Conservation (phyloP, 345 rosid genomes). For the Luvunga scandens region DNA sequence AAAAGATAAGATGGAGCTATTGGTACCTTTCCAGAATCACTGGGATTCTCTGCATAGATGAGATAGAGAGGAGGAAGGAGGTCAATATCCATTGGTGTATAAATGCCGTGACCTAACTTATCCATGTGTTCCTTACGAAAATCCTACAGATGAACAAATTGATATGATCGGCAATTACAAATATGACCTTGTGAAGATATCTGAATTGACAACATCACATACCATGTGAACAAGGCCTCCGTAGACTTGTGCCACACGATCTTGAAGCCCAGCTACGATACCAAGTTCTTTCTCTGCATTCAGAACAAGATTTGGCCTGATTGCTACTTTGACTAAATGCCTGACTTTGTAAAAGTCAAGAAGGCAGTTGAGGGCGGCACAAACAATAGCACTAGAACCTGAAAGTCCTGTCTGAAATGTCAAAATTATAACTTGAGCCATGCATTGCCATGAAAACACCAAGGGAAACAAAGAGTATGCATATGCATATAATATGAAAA, state of each 20-base stretch:
- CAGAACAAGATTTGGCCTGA: slow-evolving; percentile 76
- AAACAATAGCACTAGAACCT: slow-evolving; percentile 95
- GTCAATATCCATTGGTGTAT: slow-evolving; percentile 67
- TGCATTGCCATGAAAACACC: neutral
- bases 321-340: slow-evolving; percentile 62
- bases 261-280: slow-evolving; percentile 97
- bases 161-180: neutral
- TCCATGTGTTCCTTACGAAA: slow-evolving; percentile 84
- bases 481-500: too few species aligned
- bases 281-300: slow-evolving; percentile 85
- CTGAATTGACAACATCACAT: slow-evolving; percentile 6
- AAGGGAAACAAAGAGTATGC: neutral
- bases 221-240: slow-evolving; percentile 99
- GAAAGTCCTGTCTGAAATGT: slow-evolving; percentile 89
- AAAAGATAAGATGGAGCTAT: neutral
- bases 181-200: neutral
- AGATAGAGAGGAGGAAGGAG: slow-evolving; percentile 88
- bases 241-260: slow-evolving; percentile 92
- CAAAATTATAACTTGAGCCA: slow-evolving; percentile 18
- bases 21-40: slow-evolving; percentile 93
- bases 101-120: slow-evolving; percentile 73
- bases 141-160: slow-evolving; percentile 43
- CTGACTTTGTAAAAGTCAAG: slow-evolving; percentile 85
- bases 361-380: slow-evolving; percentile 89
- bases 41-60: slow-evolving; percentile 93